Conservation (phyloP, 1,284 basidiomycete genomes). For the Puccinia horiana region DNA sequence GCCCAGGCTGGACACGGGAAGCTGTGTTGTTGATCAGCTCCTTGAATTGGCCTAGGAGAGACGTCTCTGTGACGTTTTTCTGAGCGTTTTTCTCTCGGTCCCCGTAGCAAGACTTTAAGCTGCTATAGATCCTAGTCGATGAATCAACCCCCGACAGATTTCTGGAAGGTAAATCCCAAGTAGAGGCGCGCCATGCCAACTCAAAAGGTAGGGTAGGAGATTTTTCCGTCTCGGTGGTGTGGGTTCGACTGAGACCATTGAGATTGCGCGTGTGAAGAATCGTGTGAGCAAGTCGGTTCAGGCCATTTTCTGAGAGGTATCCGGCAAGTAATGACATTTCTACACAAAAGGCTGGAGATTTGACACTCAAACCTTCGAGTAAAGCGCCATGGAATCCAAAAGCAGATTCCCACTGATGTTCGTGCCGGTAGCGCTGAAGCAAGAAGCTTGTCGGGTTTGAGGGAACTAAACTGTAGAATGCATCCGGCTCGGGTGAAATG, state of each 20-base stretch:
- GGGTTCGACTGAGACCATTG: conserved; percentile 72
- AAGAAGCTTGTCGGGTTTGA: conserved; percentile 77
- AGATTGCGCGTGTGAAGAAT: conserved; percentile 57
- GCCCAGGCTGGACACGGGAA: conserved; percentile 51
- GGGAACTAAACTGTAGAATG: conserved; percentile 85
- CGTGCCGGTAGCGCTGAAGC: conserved; percentile 82
- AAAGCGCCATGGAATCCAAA: conserved; percentile 85
- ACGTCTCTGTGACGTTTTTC: conserved; percentile 63
- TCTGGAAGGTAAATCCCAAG: conserved; percentile 52
- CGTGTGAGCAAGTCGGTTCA: conserved; percentile 68
- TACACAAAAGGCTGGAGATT: conserved; percentile 54
- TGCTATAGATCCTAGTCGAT: conserved; percentile 71
- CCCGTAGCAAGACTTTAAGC: conserved; percentile 74
- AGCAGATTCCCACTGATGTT: conserved; percentile 85
- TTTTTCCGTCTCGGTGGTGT: conserved; percentile 65
- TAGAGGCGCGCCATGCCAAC: conserved; percentile 55
- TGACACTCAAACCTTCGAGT: conserved; percentile 65
- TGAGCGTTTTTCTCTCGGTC: conserved; percentile 67
- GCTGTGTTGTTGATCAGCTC: conserved; percentile 68
- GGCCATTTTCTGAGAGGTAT: conserved; percentile 82
- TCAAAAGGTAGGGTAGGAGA: conserved; percentile 65
- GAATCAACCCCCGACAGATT: conserved; percentile 58
- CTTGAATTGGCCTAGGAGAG: conserved; percentile 67
- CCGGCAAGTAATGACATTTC: conserved; percentile 63
- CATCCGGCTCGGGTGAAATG: conserved; percentile 94